Percentiles rank a stretch among this genome's conserved stretches.
Evolutionary conservation across 768 basidiomycete genomes (phyloP).

Genomic region (Brasilioporus rufonigricans): DNA sequence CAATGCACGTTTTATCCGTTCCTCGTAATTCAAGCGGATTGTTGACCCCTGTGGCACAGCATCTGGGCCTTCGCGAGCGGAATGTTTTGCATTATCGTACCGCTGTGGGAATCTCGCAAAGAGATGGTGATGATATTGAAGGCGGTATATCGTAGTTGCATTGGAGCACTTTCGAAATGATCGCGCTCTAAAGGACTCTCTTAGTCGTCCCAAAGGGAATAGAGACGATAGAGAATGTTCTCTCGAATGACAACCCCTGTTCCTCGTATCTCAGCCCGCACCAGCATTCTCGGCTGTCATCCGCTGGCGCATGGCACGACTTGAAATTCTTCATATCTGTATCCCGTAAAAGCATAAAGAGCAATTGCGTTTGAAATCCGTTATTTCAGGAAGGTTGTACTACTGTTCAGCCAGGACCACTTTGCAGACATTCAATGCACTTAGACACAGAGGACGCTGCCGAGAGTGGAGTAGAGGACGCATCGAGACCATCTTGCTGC

Average conservation of each 20-base stretch:
- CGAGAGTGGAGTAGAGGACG: neutral
- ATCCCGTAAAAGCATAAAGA: too few species aligned
- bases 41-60: conserved; percentile 17
- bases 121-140: conserved; percentile 30
- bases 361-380: too few species aligned
- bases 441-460: neutral
- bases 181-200: neutral
- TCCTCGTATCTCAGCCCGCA: conserved; percentile 16
- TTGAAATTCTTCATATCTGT: too few species aligned
- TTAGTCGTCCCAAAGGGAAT: conserved; percentile 1
- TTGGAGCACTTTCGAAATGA: neutral
- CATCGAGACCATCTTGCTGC: neutral
- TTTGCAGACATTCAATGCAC: too few species aligned
- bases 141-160: conserved; percentile 9
- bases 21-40: neutral
- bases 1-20: conserved; percentile 31
- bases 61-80: conserved; percentile 38
- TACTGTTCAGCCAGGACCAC: too few species aligned
- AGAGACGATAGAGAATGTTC: conserved; percentile 24
- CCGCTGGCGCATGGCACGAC: too few species aligned
- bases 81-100: conserved; percentile 36
- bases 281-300: conserved; percentile 9
- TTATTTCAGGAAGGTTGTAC: too few species aligned
- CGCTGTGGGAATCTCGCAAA: conserved; percentile 36
- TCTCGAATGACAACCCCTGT: conserved; percentile 12